Conservation (phyloP, 139 green algal species). For the Chlorella vulgaris region DNA sequence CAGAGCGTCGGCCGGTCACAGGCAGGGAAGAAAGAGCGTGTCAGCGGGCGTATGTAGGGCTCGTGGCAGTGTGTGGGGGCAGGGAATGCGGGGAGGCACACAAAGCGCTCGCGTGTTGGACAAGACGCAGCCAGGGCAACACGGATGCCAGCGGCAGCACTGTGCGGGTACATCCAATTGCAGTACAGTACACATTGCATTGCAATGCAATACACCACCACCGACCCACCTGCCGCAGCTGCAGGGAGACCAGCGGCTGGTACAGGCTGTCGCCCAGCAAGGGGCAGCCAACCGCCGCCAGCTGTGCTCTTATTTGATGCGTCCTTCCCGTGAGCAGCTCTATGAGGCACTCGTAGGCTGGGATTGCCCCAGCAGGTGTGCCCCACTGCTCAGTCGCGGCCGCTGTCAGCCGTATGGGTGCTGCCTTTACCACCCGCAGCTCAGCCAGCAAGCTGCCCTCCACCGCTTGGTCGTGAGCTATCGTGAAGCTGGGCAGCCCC, state of each 20-base stretch:
- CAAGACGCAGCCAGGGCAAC: too few species aligned
- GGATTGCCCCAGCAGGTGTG: neutral
- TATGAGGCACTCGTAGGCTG: slow-evolving; percentile 64
- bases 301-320: slow-evolving; percentile 83
- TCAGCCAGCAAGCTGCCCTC: slow-evolving; percentile 38
- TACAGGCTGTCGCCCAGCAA: slow-evolving; percentile 83
- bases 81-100: too few species aligned
- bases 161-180: too few species aligned
- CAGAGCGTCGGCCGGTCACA: neutral
- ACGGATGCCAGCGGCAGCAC: too few species aligned
- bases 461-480: slow-evolving; percentile 28
- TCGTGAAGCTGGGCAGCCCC: slow-evolving; percentile 56
- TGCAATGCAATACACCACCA: neutral
- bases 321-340: slow-evolving; percentile 80
- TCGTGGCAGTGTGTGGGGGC: too few species aligned
- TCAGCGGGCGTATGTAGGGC: too few species aligned
- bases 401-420: neutral
- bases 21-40: neutral
- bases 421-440: slow-evolving; percentile 59
- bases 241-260: slow-evolving; percentile 36
- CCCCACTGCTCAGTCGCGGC: neutral
- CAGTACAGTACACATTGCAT: too few species aligned
- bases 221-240: slow-evolving; percentile 26
- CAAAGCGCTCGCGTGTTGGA: too few species aligned
- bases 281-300: slow-evolving; percentile 67